These are phyloP conservation scores for Wickerhamiella domercqiae DNA, from an alignment of 805 yeast genomes.

Conservation along the genomic window DNA sequence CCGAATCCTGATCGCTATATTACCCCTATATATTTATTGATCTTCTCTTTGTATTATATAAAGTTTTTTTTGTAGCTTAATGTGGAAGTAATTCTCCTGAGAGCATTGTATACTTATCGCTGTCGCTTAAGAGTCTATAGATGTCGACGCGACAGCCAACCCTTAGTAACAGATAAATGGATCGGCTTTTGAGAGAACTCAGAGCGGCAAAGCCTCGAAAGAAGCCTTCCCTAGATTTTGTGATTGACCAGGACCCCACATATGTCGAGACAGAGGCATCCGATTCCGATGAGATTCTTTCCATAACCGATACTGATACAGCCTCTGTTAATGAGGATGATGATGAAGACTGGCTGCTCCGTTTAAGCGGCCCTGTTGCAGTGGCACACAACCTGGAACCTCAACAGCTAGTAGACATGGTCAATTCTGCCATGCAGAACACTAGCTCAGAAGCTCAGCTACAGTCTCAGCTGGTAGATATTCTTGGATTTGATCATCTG, in stretches of 20 bases:
- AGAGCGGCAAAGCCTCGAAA: slow-evolving; percentile 1
- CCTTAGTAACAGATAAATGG: slow-evolving; percentile 4
- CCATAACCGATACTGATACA: not conserved
- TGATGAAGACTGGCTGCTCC: slow-evolving; percentile 8
- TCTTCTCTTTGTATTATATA: too few species aligned
- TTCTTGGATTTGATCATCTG: slow-evolving; percentile 73
- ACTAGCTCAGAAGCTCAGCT: slow-evolving; percentile 36
- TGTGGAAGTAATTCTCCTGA: too few species aligned
- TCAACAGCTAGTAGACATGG: slow-evolving; percentile 5
- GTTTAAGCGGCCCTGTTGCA: slow-evolving; percentile 4
- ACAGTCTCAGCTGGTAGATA: slow-evolving; percentile 61
- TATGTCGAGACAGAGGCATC: slow-evolving; percentile 1
- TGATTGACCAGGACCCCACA: slow-evolving; percentile 14
- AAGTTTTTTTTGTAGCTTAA: too few species aligned
- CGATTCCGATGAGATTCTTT: slow-evolving; percentile 1
- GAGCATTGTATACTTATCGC: too few species aligned
- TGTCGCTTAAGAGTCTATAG: too few species aligned
- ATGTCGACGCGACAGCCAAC: too few species aligned
- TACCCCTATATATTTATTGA: too few species aligned
- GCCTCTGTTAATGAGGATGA: slow-evolving; percentile 1
- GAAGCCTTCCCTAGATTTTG: slow-evolving; percentile 4
- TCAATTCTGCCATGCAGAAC: slow-evolving; percentile 17
- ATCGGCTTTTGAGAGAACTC: slow-evolving; percentile 7
- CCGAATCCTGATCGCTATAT: not conserved
- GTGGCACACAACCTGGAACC: slow-evolving; percentile 6